A percentile compares a stretch with the other conserved stretches of the same genome.
Evolutionary conservation across 1,139 yeast genomes (phyloP).

Genomic region (Saccharomyces hybrid): DNA sequence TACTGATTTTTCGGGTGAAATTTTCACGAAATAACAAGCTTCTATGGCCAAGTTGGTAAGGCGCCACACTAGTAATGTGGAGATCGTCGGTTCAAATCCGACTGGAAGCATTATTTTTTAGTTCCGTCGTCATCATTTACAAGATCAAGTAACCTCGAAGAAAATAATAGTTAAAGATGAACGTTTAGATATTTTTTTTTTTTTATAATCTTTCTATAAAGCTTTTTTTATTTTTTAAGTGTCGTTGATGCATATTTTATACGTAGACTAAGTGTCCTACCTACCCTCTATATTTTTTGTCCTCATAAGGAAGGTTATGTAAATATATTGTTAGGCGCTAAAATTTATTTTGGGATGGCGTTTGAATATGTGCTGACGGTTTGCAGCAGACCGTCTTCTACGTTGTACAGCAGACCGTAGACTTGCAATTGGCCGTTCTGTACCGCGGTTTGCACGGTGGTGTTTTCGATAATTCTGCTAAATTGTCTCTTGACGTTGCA

Average conservation of each 20-base stretch:
- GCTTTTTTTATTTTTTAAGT: not conserved
- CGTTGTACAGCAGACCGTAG: constrained; percentile 85
- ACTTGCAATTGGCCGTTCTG: constrained; percentile 65
- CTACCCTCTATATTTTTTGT: not conserved
- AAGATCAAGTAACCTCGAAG: too few species aligned
- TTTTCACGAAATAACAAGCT: constrained; percentile 12
- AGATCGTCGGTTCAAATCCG: constrained; percentile 32
- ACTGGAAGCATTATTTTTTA: constrained; percentile 26
- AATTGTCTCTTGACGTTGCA: constrained; percentile 65
- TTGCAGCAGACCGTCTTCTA: constrained; percentile 61
- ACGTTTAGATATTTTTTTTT: not conserved
- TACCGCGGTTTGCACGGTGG: constrained; percentile 67
- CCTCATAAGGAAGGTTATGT: not conserved
- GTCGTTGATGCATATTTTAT: not conserved
- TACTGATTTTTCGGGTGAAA: constrained; percentile 11
- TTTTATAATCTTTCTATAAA: not conserved
- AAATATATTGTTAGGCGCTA: not conserved
- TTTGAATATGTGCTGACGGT: constrained; percentile 29
- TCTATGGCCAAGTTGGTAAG: constrained; percentile 35
- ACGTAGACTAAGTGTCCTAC: not conserved
- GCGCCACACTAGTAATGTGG: constrained; percentile 34
- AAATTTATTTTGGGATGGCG: constrained; percentile 1
- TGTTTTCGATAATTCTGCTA: constrained; percentile 47
- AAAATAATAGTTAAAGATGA: not conserved
- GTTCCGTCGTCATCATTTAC: too few species aligned